Base-by-base conservation (phyloP, 345 rosid species). In the Litchi chinensis region DNA sequence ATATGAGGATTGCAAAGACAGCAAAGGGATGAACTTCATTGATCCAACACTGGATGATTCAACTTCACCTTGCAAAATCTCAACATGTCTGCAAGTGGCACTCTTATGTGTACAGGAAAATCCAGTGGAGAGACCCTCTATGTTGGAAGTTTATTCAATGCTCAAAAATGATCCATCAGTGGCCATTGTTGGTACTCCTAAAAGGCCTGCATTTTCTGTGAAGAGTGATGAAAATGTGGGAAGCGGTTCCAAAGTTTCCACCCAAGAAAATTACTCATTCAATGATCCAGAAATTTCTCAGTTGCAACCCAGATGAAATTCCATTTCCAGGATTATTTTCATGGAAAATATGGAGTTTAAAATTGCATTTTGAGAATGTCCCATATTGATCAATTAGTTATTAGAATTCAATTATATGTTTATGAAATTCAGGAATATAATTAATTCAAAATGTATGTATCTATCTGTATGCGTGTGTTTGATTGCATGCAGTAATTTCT, bases 21-120 rank as follows among this genome's bases (percentile, higher is more conserved):
- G 41, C 16, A 59, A 10, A 22, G 76, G 83, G 48, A 75, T 13
- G 80, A 82, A 83, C 39, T 67, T 83, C 41, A n/a, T 82, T n/a
- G 87, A 83, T 44, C 79, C 74, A 8, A 60, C 74, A 19, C 12
- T 83, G 57, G 89, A 83, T 18, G 86, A 86, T 65, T 59, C 79
- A 40, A 19, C 65, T 3, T 82, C 85, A 0, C 4, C 67, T 0
- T 71, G 79, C 48, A 82, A 82, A 70, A 39, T 83, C 5, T 18
- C 56, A 59, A 83, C 46, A 18, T 83, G 87, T 59, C 18, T 86
- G 79, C 87, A 83, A 19, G 65, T 86, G 16, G 87, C 80, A 8
- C 67, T 86, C 22, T 37, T 86, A 19, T 83, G 89, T 22, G 87
- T 86, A 3, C 84, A 82, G 37, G 83, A 80, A 69, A 41, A 72